Base-by-base conservation (phyloP, 345 rosid genomes). In the Eucalyptus globulus region DNA sequence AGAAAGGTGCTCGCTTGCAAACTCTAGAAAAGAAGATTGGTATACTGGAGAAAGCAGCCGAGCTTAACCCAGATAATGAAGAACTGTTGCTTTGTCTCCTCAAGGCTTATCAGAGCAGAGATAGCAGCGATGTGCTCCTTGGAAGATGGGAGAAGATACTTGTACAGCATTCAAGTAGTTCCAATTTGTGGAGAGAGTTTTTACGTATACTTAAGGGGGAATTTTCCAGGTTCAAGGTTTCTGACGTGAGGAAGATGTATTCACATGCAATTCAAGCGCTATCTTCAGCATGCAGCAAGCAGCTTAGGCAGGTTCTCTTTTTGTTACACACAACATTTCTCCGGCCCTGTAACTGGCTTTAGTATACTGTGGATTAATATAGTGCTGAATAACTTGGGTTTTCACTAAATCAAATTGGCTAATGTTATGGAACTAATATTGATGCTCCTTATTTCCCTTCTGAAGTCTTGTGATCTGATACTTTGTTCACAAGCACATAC, bases 241-340 rank as follows among this genome's bases (percentile, higher is more conserved):
- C 98, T 86, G 96, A 97, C 29, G 87, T 96, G 95, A 95, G 98
- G 92, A 98, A 95, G 92, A 94, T 96, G 94, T 98, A 97, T 91
- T 94, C 96, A 76, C 96, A 98, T 92, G 97, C 99, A 14, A 92
- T 98, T 88, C 97, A 95, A 93, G 98, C 99, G 89, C 92, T 98
- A 89, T 95, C 95, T 91, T 89, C 96, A 88, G 93, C 97, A 81
- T 92, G 95, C 96, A 93, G 91, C 95, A 94, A 93, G 98, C 99
- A 95, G 94, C 93, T 92, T 95, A 97, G 98, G 98, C 99, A 97
- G 99, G 99, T 96, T 95, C 95, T 96, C 92, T 91, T 76, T 76
- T 76, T 76, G 47, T 76, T 76, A 76, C 85, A 40, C 44, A 76
- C 22, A 40, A 21, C 45, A 21, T 21, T 76, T 40, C 29, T 76